Evolutionary conservation across 305 asterid species (phyloP).

Genomic region (Solanum chacoense): DNA sequence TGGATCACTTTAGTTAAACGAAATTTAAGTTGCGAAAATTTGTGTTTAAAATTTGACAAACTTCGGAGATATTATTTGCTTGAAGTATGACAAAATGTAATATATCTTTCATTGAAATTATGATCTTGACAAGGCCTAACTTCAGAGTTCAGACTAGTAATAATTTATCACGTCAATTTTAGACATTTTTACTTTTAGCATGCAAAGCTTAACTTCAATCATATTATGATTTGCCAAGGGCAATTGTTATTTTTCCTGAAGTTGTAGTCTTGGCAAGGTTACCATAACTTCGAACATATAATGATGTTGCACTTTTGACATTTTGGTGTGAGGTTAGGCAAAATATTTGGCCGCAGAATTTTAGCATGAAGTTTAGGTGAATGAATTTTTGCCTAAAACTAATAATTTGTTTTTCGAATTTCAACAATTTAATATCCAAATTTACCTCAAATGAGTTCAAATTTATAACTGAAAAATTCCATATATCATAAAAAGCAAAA

Average conservation of each 20-base stretch:
- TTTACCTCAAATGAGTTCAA: background rate
- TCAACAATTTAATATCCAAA: background rate
- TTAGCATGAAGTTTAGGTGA: background rate
- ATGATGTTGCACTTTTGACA: background rate
- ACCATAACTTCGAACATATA: background rate
- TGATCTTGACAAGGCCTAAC: background rate
- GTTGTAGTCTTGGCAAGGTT: background rate
- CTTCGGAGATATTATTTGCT: background rate
- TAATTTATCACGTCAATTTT: background rate
- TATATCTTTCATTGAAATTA: background rate
- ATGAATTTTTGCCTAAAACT: background rate
- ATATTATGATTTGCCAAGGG: background rate
- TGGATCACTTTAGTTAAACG: background rate
- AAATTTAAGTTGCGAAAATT: background rate
- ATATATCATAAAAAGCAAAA: background rate
- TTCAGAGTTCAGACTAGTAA: background rate
- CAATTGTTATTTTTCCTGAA: background rate
- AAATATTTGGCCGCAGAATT: background rate
- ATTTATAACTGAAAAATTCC: background rate
- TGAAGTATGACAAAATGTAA: no score
- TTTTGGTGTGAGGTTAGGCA: background rate
- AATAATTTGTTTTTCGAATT: no score
- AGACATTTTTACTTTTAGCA: background rate
- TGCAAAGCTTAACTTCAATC: background rate
- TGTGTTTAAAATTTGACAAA: background rate